Conservation (phyloP, 83 land plant species). For the Thuja plicata region DNA sequence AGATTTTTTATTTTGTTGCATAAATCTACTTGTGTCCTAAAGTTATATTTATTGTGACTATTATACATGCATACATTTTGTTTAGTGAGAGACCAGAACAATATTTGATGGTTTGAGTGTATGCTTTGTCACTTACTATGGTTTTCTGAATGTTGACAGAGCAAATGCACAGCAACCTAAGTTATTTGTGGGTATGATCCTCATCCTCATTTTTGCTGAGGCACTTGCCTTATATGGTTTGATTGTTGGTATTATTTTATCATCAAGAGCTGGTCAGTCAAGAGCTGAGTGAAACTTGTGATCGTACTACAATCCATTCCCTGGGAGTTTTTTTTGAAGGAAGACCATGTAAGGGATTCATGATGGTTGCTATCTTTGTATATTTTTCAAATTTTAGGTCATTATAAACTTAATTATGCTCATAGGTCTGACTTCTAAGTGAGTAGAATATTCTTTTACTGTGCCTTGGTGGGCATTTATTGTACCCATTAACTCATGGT, state of each 20-base stretch:
- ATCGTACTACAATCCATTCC: not conserved
- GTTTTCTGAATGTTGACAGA: slow-evolving; percentile 28
- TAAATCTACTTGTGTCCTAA: not conserved
- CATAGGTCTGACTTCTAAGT: not conserved
- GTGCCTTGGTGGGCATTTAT: not conserved
- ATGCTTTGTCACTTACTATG: not conserved
- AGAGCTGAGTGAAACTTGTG: slow-evolving; percentile 29
- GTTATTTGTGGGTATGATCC: slow-evolving; percentile 66
- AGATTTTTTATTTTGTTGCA: too few relatives aligned
- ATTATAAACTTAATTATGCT: not conserved
- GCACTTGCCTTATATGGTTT: slow-evolving; percentile 64
- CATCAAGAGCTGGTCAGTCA: slow-evolving; percentile 70
- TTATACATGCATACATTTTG: not conserved
- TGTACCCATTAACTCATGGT: not conserved
- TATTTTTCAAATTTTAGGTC: not conserved
- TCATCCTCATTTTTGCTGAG: slow-evolving; percentile 67
- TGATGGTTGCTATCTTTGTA: not conserved
- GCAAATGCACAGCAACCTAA: slow-evolving; percentile 73
- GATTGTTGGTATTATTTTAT: slow-evolving; percentile 63
- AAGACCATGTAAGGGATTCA: not conserved
- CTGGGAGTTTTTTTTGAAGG: not conserved
- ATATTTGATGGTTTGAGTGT: not conserved
- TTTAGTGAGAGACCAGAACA: not conserved
- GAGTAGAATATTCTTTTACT: not conserved
- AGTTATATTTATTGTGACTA: not conserved